Percentiles rank a stretch among this genome's conserved stretches.
Evolutionary conservation across 306 rosid genomes (phyloP).

Genomic region (Alnus rubra): DNA sequence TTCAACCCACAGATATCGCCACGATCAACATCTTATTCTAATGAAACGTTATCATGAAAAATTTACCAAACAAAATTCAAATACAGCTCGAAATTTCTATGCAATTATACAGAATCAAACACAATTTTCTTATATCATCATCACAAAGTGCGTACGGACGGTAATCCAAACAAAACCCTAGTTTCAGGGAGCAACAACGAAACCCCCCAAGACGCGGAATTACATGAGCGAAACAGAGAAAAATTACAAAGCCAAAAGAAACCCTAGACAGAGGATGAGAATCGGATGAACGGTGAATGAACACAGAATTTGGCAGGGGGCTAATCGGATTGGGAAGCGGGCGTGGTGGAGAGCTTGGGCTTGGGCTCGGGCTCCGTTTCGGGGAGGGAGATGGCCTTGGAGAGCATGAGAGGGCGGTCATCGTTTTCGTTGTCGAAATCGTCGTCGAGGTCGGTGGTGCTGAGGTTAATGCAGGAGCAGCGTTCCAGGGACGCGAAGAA

Average conservation of each 20-base stretch:
- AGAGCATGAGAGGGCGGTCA: slow-evolving; percentile 21
- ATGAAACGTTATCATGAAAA: not conserved
- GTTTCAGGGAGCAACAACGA: not conserved
- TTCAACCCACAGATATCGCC: not conserved
- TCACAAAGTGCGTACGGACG: not conserved
- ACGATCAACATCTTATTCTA: not conserved
- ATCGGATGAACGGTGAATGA: not conserved
- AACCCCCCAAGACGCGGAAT: not conserved
- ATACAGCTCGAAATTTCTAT: not conserved
- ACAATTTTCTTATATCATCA: not conserved
- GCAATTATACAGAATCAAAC: not conserved
- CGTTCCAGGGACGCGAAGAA: slow-evolving; percentile 72
- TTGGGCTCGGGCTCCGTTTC: not conserved
- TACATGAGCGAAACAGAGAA: not conserved
- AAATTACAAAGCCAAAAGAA: not conserved
- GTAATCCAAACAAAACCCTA: not conserved
- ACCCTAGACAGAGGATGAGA: not conserved
- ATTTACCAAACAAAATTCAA: not conserved
- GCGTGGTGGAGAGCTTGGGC: not conserved
- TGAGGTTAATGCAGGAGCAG: slow-evolving; percentile 62
- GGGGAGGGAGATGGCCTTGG: slow-evolving; percentile 7
- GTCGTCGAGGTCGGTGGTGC: slow-evolving; percentile 49
- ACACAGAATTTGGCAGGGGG: not conserved
- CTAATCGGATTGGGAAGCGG: not conserved
- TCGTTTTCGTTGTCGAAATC: slow-evolving; percentile 30